These are phyloP conservation scores for Termitomyces sp. DNA, from an alignment of 768 basidiomycete species.

Conservation along the genomic window DNA sequence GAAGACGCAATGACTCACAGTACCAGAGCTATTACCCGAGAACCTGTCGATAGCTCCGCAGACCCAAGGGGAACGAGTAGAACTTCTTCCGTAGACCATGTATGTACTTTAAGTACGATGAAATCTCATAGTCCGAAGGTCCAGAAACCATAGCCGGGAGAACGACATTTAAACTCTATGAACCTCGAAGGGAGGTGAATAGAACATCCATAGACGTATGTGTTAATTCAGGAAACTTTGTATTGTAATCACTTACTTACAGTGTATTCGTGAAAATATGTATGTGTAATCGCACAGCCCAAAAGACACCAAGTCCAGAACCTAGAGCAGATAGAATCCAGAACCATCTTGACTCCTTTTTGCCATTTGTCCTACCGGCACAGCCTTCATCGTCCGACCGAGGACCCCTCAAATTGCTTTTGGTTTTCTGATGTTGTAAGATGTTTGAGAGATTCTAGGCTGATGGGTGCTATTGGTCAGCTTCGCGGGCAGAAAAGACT, in stretches of 20 bases:
- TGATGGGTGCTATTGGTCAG: not conserved
- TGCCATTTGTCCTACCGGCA: not conserved
- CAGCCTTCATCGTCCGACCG: not conserved
- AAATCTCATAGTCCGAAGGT: not conserved
- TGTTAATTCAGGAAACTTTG: not conserved
- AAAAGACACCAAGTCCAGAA: not conserved
- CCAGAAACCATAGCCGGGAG: not conserved
- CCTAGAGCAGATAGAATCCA: not conserved
- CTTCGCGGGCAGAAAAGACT: not conserved
- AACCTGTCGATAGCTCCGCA: not conserved
- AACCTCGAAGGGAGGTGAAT: not conserved
- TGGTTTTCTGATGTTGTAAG: not conserved
- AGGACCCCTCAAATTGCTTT: not conserved
- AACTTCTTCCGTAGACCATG: not conserved
- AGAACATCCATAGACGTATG: too few species aligned
- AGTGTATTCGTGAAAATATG: not conserved
- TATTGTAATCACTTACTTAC: not conserved
- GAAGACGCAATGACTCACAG: not conserved
- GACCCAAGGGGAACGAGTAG: not conserved
- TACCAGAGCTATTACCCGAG: not conserved
- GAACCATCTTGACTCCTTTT: not conserved
- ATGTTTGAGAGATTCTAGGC: not conserved
- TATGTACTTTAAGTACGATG: not conserved
- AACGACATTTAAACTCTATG: not conserved
- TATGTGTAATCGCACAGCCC: not conserved